phyloP scores from a whole-genome alignment of 164 flowering plant genomes.

The Warburgia ugandensis region DNA sequence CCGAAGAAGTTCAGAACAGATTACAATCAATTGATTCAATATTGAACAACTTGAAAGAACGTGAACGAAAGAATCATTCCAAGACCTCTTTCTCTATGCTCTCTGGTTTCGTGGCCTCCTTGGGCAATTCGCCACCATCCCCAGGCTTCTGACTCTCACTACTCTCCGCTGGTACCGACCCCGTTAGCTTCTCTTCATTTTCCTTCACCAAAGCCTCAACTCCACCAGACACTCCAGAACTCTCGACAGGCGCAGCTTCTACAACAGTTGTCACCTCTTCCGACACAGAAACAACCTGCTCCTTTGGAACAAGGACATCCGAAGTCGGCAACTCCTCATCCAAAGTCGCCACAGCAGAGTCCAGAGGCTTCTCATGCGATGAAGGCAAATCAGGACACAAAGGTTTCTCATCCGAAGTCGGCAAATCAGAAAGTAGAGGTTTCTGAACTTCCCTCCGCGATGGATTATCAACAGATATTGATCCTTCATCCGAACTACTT shows the following conservation, averaged over 20 bases:
- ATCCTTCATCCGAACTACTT: constrained; percentile 32
- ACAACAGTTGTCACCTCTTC: constrained; percentile 4
- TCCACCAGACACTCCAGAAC: constrained; percentile 9
- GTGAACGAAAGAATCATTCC: too few relatives aligned
- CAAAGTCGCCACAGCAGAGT: too few relatives aligned
- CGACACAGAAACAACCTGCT: background rate
- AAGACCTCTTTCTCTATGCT: constrained; percentile 31
- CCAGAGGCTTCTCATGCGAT: too few relatives aligned
- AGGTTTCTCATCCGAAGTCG: too few relatives aligned
- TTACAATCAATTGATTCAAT: background rate
- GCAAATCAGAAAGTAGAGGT: too few relatives aligned
- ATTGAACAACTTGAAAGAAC: background rate
- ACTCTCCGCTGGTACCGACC: constrained; percentile 8
- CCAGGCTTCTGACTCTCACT: constrained; percentile 10
- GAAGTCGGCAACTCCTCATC: too few relatives aligned
- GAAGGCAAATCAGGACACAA: too few relatives aligned
- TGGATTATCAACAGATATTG: background rate
- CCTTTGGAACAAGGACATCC: too few relatives aligned
- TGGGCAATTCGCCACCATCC: constrained; percentile 6
- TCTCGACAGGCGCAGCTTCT: constrained; percentile 1
- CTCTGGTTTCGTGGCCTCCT: constrained; percentile 19
- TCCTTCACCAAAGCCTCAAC: constrained; percentile 3
- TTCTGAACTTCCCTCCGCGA: too few relatives aligned
- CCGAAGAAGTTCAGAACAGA: background rate
- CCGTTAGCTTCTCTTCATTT: constrained; percentile 7